Base-by-base conservation (phyloP, 345 rosid genomes). In the Bretschneidera sinensis region DNA sequence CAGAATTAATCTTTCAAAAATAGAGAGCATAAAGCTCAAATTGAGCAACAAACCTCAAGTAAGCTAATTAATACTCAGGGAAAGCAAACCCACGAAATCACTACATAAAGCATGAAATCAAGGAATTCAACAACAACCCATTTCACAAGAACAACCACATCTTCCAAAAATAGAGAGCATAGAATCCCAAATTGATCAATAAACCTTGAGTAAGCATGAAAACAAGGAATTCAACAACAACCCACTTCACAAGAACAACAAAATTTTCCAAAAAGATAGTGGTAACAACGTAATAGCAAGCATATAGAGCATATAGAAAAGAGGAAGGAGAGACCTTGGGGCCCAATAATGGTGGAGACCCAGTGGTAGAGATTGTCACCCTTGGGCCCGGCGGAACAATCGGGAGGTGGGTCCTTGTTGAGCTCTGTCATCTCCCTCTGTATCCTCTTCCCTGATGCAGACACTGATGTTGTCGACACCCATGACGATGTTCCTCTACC, bases 341-440 rank as follows among this genome's bases (percentile, higher is more conserved):
- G 97, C 39, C 92, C 98, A 51, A 92, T 69, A 65, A 87, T 55
- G 66, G 96, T 85, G 77, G 97, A 74, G 76, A 92, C 82, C 98
- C 98, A 87, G 61, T 87, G 81, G 77, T 85, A 87, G 69, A 92
- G 92, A 70, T 83, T 92, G 74, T 92, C 98, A 34, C 96, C 92
- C 53, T 78, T 87, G 9, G 98, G 98, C 21, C 95, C 97, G 43
- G 99, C 97, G 7, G 95, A 90, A 56, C 92, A 90, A 62, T 86
- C 85, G 50, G 71, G 73, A 69, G 92, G 95, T 9, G 97, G 95
- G 70, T 86, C 84, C 48, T 62, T 60, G 79, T 78, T 88, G 11
- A 88, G 90, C 73, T 90, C 99, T 4, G 73, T 60, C 90, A 90
- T 84, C 71, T 94, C 99, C 51, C 87, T 79, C 64, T 87, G 97